These are phyloP conservation scores for cucumber (Cucumis sativus) DNA, from an alignment of 306 rosid species.

Conservation along the genomic window DNA sequence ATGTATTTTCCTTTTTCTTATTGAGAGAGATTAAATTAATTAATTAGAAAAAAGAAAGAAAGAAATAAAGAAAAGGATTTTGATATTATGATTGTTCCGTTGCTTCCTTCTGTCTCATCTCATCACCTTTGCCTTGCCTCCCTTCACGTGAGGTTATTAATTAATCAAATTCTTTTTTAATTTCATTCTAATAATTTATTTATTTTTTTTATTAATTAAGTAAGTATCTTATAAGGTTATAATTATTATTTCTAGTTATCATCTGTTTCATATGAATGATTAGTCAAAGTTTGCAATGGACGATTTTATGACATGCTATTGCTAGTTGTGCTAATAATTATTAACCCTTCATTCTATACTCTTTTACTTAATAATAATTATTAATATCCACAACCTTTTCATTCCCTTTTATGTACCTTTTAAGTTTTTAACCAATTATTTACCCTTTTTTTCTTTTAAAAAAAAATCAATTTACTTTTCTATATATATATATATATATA, in stretches of 20 bases:
- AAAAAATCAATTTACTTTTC: too few species aligned
- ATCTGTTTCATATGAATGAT: background rate
- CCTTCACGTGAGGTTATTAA: constrained; percentile 4
- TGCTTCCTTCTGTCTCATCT: background rate
- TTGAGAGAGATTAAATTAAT: background rate
- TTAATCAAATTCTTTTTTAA: background rate
- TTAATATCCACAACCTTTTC: background rate
- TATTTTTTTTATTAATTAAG: background rate
- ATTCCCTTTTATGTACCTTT: background rate
- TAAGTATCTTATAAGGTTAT: background rate
- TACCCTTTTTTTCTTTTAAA: too few species aligned
- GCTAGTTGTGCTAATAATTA: background rate
- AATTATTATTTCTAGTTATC: background rate
- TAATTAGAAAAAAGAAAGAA: background rate
- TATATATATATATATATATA: too few species aligned
- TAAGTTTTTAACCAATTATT: too few species aligned
- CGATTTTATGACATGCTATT: background rate
- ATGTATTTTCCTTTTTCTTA: background rate
- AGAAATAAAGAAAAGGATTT: too few species aligned
- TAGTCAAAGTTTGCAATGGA: background rate
- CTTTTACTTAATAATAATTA: background rate
- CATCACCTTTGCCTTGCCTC: background rate
- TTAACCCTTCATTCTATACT: background rate
- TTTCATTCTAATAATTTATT: background rate
- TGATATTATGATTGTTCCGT: background rate